Evolutionary conservation across 2,329 filamentous ascomycete genomes (phyloP).

Genomic region (Calonectria pseudoturangicola): DNA sequence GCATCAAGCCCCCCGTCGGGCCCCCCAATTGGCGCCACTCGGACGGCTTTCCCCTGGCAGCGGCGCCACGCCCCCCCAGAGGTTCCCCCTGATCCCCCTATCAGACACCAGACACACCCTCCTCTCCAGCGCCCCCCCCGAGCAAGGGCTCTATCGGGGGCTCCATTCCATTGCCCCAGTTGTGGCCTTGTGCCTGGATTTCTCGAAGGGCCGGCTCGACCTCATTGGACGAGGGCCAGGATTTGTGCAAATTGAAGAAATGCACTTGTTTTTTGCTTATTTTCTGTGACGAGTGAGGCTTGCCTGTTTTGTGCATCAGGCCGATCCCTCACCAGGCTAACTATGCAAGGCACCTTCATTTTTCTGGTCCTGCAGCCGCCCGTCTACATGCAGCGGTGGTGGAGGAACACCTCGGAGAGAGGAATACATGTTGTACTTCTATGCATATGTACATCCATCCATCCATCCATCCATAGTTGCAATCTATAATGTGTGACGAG

Average conservation of each 20-base stretch:
- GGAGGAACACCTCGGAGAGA: constrained; percentile 15
- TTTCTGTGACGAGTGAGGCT: constrained; percentile 29
- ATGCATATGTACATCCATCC: too few species aligned
- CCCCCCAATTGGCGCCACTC: constrained; percentile 21
- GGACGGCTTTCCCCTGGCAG: constrained; percentile 31
- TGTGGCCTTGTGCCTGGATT: constrained; percentile 16
- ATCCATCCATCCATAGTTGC: background rate
- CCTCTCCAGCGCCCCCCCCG: constrained; percentile 5
- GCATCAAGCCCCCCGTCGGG: constrained; percentile 45
- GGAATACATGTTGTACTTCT: background rate
- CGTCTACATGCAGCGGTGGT: constrained; percentile 19
- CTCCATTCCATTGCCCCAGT: constrained; percentile 25
- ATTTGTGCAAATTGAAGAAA: constrained; percentile 35
- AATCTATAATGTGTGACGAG: background rate
- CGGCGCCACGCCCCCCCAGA: constrained; percentile 29
- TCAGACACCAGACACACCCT: constrained; percentile 12
- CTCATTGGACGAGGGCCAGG: background rate
- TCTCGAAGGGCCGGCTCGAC: background rate
- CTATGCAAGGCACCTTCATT: constrained; percentile 32
- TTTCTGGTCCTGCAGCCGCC: constrained; percentile 22
- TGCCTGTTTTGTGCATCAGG: constrained; percentile 19
- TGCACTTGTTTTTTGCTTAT: constrained; percentile 17
- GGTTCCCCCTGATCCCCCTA: constrained; percentile 23
- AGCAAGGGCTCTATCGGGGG: constrained; percentile 14
- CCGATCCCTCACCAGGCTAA: constrained; percentile 11